Conservation (phyloP, 768 basidiomycete species). For the Auricularia cornea region DNA sequence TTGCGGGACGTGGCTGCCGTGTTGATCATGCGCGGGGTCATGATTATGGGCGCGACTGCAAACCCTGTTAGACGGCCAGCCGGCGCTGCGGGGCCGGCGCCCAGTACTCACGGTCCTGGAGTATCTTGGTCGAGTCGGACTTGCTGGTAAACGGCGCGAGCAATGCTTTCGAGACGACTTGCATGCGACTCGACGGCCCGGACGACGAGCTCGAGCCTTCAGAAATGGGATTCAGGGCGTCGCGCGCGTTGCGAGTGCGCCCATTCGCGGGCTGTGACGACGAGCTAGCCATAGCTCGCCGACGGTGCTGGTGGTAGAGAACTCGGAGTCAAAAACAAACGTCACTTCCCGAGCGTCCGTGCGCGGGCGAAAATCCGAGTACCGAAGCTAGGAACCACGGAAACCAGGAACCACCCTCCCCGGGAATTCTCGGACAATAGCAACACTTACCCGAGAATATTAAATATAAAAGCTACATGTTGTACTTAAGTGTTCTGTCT, state of each 20-base stretch:
- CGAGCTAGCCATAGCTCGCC: neutral
- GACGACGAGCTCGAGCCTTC: slow-evolving; percentile 11
- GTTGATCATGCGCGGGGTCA: slow-evolving; percentile 79
- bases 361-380: too few species aligned
- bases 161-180: slow-evolving; percentile 59
- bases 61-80: neutral
- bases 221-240: slow-evolving; percentile 29
- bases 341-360: too few species aligned
- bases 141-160: slow-evolving; percentile 53
- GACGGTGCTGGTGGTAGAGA: neutral
- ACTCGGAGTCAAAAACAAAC: too few species aligned
- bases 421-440: too few species aligned
- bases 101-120: slow-evolving; percentile 58
- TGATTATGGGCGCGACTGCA: slow-evolving; percentile 77
- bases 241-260: slow-evolving; percentile 16
- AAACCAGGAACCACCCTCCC: too few species aligned
- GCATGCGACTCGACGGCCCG: slow-evolving; percentile 34
- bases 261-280: neutral
- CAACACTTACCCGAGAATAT: too few species aligned
- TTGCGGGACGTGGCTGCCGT: slow-evolving; percentile 48
- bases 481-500: too few species aligned
- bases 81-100: too few species aligned
- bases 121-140: slow-evolving; percentile 59
- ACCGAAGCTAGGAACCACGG: too few species aligned
- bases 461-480: too few species aligned